Evolutionary conservation across 129 eudicot species (phyloP), one percentile per base, ranked within the genome.

Genomic region (Flaveria ramosissima): DNA sequence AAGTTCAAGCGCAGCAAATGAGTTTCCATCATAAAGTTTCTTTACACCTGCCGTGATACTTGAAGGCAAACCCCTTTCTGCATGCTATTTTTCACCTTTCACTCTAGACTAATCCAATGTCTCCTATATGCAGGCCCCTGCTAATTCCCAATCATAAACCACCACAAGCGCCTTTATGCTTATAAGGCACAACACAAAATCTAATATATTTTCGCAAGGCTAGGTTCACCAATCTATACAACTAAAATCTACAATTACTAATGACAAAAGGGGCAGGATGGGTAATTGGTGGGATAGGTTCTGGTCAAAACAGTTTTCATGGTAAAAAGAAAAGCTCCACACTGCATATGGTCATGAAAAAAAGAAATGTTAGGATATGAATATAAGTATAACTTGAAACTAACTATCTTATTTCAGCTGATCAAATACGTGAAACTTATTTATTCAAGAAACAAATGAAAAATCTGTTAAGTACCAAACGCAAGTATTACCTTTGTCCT

Each of bases 61-160:
- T 3, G 92, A 78, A 66, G 89, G 99, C 88, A 94, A 51, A 52
- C 99, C 99, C 76, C 99, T 80, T 73, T 91, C 98, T 13, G 93
- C 86, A 21, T 96, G 92, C 13, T 93, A 89, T 52, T 82, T 88
- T 83, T 94, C 99, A 42, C 99, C 99, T 75, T 97, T 94, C 45
- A 91, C 97, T 81, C 96, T 84, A 52, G 99, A 97, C 77, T 94
- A 89, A 69, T 94, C 99, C 62, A 91, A 70, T 23, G 94, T 88
- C 53, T 94, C 99, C 71, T 85, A 91, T 88, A 84, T 91, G 68
- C 94, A 84, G 10, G 89, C 92, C 87, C 88, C 99, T 39, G 88
- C 88, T 60, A 94, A 77, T 77, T 94, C 99, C 99, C 99, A 94
- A 16, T 91, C 89, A 83, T 87, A 94, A 67, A 94, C 97, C 83